Conservation (phyloP, 768 basidiomycete genomes). For the Kwoniella europaea region DNA sequence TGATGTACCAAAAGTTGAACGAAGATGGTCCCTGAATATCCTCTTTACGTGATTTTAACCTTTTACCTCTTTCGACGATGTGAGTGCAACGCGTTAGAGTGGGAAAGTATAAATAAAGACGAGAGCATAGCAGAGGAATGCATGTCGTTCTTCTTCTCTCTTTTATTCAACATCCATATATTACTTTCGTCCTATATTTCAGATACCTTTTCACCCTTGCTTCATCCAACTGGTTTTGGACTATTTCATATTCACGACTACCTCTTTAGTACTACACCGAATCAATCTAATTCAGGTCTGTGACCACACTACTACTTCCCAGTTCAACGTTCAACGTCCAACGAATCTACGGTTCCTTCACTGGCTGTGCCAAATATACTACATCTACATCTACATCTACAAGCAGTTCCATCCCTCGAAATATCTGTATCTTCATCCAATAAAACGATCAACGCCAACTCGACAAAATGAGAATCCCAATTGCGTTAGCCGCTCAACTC, state of each 20-base stretch:
- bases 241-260: neutral
- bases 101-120: neutral
- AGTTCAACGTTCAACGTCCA: neutral
- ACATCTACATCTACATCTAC: neutral
- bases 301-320: neutral
- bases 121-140: neutral
- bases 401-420: neutral
- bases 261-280: neutral
- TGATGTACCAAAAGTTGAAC: neutral
- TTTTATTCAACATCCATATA: neutral
- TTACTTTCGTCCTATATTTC: neutral
- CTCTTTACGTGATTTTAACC: neutral
- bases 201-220: neutral
- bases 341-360: neutral
- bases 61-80: neutral
- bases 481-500: constrained; percentile 17
- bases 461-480: constrained; percentile 15
- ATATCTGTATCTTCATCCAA: neutral
- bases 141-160: neutral
- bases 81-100: neutral
- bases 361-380: neutral
- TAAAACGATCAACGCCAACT: neutral
- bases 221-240: neutral
- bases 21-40: neutral
- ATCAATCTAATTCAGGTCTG: neutral